Conservation (phyloP, 805 yeast genomes). For the Lipomyces starkeyi region DNA sequence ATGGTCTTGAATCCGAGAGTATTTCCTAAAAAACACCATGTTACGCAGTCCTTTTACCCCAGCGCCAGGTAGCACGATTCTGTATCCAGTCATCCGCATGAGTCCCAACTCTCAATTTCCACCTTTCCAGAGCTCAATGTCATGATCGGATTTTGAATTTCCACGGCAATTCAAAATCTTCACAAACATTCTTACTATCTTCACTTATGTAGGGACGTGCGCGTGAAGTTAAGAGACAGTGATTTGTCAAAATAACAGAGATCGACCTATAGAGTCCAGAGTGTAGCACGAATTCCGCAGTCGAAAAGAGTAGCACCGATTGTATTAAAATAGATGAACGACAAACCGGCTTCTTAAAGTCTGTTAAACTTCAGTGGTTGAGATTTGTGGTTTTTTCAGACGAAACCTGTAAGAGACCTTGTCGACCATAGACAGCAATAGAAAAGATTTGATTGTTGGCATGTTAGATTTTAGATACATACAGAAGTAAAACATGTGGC, state of each 20-base stretch:
- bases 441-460: too few relatives aligned
- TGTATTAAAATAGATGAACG: neutral
- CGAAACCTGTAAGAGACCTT: too few relatives aligned
- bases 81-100: conserved; percentile 47
- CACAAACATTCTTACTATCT: conserved; percentile 13
- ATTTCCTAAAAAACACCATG: conserved; percentile 43
- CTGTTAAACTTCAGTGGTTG: neutral
- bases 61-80: too few relatives aligned
- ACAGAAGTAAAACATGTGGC: too few relatives aligned
- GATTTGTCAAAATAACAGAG: conserved; percentile 18
- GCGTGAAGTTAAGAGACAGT: conserved; percentile 16
- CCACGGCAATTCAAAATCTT: conserved; percentile 22
- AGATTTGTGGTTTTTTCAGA: too few relatives aligned
- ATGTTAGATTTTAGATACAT: too few relatives aligned
- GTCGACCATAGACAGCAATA: too few relatives aligned
- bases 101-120: conserved; percentile 53
- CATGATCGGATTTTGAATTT: conserved; percentile 37
- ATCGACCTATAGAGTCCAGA: neutral
- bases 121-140: conserved; percentile 42
- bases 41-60: conserved; percentile 37
- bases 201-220: conserved; percentile 22
- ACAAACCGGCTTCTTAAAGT: neutral
- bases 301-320: neutral
- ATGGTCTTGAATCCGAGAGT: too few relatives aligned
- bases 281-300: neutral